phyloP scores from a whole-genome alignment of 768 basidiomycete genomes.

The Trametes punicea region DNA sequence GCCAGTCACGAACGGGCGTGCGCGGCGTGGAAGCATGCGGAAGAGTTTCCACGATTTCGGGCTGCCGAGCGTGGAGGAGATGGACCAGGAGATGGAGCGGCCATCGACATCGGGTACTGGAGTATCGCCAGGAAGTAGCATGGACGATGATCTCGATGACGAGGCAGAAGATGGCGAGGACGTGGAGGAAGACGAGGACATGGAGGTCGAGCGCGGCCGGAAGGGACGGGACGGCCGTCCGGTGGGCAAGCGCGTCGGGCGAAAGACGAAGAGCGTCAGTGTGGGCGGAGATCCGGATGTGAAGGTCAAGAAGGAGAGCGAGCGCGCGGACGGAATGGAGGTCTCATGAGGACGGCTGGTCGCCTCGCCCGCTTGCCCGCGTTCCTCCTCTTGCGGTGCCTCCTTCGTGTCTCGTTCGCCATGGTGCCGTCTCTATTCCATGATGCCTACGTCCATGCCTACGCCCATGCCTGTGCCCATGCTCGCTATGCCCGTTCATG shows the following conservation, averaged over 20 bases:
- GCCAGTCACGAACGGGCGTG: constrained; percentile 14
- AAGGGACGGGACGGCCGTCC: constrained; percentile 26
- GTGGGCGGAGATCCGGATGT: constrained; percentile 18
- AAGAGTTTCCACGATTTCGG: constrained; percentile 27
- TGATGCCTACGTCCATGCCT: background rate
- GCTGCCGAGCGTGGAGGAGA: constrained; percentile 32
- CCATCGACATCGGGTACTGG: constrained; percentile 18
- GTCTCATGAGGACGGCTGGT: constrained; percentile 15
- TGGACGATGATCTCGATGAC: constrained; percentile 14
- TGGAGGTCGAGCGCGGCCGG: constrained; percentile 25
- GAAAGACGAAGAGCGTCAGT: constrained; percentile 22
- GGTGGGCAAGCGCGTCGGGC: constrained; percentile 20
- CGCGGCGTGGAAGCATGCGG: constrained; percentile 21
- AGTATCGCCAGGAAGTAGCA: constrained; percentile 18
- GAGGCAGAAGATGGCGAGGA: constrained; percentile 21
- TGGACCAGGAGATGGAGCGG: constrained; percentile 27
- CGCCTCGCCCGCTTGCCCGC: background rate
- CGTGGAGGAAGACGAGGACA: constrained; percentile 20
- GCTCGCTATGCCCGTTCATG: constrained; percentile 5
- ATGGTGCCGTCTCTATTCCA: background rate
- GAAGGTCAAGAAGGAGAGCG: constrained; percentile 28
- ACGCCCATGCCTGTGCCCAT: background rate
- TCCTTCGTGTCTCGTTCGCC: background rate
- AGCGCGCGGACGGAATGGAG: constrained; percentile 28
- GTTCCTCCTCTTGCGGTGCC: background rate